Evolutionary conservation across 2,329 filamentous ascomycete genomes (phyloP).

Genomic region (Calonectria hongkongensis): DNA sequence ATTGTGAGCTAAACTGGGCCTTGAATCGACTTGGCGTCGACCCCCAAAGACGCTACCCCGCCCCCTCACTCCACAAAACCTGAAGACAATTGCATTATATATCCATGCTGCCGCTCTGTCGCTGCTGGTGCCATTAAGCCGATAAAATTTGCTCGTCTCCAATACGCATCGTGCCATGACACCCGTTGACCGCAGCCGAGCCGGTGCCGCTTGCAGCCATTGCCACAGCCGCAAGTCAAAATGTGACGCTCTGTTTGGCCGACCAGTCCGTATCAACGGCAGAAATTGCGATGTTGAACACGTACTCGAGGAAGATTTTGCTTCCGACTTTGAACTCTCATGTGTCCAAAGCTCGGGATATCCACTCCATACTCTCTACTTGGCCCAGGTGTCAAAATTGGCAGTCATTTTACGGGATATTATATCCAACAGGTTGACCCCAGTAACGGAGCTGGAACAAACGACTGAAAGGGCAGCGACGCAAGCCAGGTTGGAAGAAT

Average conservation of each 20-base stretch:
- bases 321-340: not conserved
- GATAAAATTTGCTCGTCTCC: too few species aligned
- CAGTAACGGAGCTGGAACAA: not conserved
- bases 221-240: too few species aligned
- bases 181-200: too few species aligned
- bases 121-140: too few species aligned
- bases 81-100: too few species aligned
- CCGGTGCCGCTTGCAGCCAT: too few species aligned
- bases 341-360: not conserved
- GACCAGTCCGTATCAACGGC: constrained; percentile 24
- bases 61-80: too few species aligned
- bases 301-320: not conserved
- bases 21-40: too few species aligned
- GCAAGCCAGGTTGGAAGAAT: constrained; percentile 9
- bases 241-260: constrained; percentile 8
- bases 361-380: not conserved
- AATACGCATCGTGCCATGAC: too few species aligned
- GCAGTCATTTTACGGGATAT: constrained; percentile 1
- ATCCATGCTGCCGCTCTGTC: too few species aligned
- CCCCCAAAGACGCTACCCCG: too few species aligned
- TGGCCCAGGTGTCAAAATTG: not conserved
- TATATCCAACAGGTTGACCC: not conserved
- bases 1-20: too few species aligned
- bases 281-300: constrained; percentile 16
- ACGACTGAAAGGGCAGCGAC: not conserved